Conservation (phyloP, 805 yeast genomes). For the Hanseniaspora pseudoguilliermondii region DNA sequence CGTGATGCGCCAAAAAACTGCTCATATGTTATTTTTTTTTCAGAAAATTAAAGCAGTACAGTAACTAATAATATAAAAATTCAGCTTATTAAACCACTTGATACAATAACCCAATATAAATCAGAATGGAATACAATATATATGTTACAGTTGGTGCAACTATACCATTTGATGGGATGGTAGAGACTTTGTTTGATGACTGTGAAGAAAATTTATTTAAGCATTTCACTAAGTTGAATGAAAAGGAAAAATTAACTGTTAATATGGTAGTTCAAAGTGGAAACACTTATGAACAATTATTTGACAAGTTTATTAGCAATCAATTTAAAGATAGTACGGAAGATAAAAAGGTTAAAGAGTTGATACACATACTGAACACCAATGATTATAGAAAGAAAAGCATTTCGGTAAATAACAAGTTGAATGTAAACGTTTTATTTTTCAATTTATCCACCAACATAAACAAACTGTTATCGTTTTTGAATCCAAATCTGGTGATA, state of each 20-base stretch:
- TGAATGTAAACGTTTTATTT: conserved; percentile 30
- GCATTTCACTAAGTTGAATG: conserved; percentile 16
- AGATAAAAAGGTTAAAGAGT: background rate
- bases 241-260: conserved; percentile 30
- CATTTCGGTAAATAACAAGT: background rate
- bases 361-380: background rate
- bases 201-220: background rate
- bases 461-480: conserved; percentile 28
- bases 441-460: conserved; percentile 36
- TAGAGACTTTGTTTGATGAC: conserved; percentile 31
- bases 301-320: background rate
- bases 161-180: conserved; percentile 55
- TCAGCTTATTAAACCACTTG: too few species aligned
- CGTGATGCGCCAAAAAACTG: too few species aligned
- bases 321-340: too few species aligned
- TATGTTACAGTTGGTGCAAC: conserved; percentile 87
- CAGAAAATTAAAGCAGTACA: too few species aligned
- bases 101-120: background rate
- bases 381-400: background rate
- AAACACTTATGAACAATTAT: conserved; percentile 21
- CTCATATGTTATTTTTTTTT: too few species aligned
- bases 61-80: too few species aligned
- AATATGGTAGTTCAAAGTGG: conserved; percentile 52
- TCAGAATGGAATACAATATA: conserved; percentile 13
- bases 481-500: conserved; percentile 45